Evolutionary conservation across 2,329 filamentous ascomycete genomes (phyloP).

Genomic region (Stagonosporopsis rhizophila): DNA sequence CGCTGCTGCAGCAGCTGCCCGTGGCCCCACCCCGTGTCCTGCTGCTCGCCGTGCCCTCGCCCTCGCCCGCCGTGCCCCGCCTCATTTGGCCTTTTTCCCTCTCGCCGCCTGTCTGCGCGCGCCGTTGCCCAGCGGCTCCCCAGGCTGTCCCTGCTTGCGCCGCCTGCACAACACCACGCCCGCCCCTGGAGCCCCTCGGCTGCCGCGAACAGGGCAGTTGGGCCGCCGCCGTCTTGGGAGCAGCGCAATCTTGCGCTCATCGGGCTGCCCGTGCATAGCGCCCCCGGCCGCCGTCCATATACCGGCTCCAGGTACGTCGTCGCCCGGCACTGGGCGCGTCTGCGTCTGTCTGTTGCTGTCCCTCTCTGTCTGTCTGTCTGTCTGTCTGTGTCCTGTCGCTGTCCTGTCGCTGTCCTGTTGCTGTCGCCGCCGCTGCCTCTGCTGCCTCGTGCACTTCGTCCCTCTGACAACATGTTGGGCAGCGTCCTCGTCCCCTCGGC

Average conservation of each 20-base stretch:
- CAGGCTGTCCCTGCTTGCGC: conserved; percentile 24
- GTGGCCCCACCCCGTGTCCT: neutral
- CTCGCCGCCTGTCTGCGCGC: conserved; percentile 7
- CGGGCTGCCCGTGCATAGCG: too few species aligned
- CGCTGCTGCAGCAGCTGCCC: conserved; percentile 6
- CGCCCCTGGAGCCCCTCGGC: neutral
- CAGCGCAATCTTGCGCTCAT: too few species aligned
- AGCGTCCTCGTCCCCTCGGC: conserved; percentile 42
- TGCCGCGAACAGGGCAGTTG: conserved; percentile 13
- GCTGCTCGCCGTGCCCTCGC: conserved; percentile 1
- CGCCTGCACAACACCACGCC: conserved; percentile 20
- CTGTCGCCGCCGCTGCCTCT: too few species aligned
- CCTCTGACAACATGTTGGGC: conserved; percentile 47
- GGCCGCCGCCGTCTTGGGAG: conserved; percentile 17
- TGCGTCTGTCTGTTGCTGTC: too few species aligned
- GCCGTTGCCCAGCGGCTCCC: conserved; percentile 17
- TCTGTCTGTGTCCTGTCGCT: too few species aligned
- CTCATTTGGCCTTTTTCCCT: conserved; percentile 18
- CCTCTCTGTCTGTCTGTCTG: too few species aligned
- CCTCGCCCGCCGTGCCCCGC: conserved; percentile 6
- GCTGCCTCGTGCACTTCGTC: too few species aligned
- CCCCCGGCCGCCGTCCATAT: conserved; percentile 11
- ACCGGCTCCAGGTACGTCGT: conserved; percentile 44
- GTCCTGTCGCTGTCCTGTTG: too few species aligned
- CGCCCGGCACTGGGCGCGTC: conserved; percentile 16